Evolutionary conservation across 495 filamentous ascomycete genomes (phyloP), one percentile per base, ranked within the genome.

Genomic region (Trichoderma erinaceum): DNA sequence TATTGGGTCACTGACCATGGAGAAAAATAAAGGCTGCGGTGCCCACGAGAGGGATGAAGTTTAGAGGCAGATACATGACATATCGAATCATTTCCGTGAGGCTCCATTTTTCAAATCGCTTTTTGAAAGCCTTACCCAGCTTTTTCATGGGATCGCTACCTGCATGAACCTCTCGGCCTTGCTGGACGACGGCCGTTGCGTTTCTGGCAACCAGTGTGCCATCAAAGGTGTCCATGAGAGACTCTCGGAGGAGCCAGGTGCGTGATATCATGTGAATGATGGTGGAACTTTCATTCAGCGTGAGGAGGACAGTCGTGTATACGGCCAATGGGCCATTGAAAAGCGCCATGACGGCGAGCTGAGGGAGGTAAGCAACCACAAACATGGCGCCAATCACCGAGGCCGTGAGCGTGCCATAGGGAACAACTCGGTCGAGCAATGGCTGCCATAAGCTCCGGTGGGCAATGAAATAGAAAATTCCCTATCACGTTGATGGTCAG

Each of bases 151-250:
- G 79, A 66, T 89, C 86, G 56, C 83, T 84, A 2, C 78, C 77
- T 1, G 77, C 73, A 68, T 89, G 88, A 65, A 97, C 68, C 73
- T 92, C 81, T n/a, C 95, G 83, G 0, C 92, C 90, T 63, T 88
- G 83, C 0, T 82, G 78, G 10, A 99, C 86, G 2, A 97, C 78
- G 68, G 64, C 74, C 16, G 73, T 85, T 74, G 82, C 78, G 25
- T 83, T 82, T 48, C 80, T 80, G 11, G 84, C 78, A 0, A 93
- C 69, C 12, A 94, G 79, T 0, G 90, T 89, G 16, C 89, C 92
- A 73, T 99, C 95, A 71, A 99, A 99, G 4, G 92, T 95, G 74
- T 99, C 93, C 27, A 95, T 79, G 7, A 97, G 82, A 0, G 90
- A 88, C 52, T 92, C 91, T 66, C 90, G 86, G 27, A 96, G 83